Base-by-base conservation (phyloP, 2,329 filamentous ascomycete species). In the Hymenoscyphus repandus region DNA sequence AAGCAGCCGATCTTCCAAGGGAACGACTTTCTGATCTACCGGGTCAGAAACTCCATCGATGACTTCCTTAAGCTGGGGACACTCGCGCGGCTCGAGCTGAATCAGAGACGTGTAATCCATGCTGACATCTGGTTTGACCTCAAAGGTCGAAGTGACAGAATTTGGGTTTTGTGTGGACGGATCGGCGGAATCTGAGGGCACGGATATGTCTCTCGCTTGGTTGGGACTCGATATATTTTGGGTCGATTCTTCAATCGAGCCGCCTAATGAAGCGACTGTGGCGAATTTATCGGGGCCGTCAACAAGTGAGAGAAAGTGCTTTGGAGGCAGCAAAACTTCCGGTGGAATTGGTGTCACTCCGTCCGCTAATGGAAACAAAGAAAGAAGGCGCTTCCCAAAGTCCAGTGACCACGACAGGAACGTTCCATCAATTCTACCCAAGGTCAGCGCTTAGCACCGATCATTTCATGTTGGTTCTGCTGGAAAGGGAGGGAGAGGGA, bases 401-500 rank as follows among this genome's bases (percentile, higher is more conserved):
- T 77, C 77, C 4, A 82, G 73, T 15, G 82, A 77, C 91, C 91
- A 96, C 6, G 85, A 81, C 43, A 92, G 71, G 59, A 92, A 93
- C 30, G 83, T 82, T 33, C 88, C 89, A 64, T 96, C 90, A 33
- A 91, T 82, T 1, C 90, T 92, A 52, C 51, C 38, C 36, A 34
- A 36, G n/a, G 39, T 48, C 39, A 52, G 52, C 20, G 15, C 37
- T 48, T 37, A 52, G 52, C 20, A 6, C 20, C 10, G 27, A 9
- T 44, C 33, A 44, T 13, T 37, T 11, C 34, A 39, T 38, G 12
- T 13, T 31, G 12, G 27, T 47, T 22, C 17, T 32, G 12, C 38
- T 34, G 5, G 18, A 4, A n/a, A 40, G n/a, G 18, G 38, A 18
- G 11, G 38, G 17, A 17, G 18, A 17, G 17, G 12, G 10, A 20